Percentiles rank a stretch among this genome's conserved stretches.
Evolutionary conservation across 768 basidiomycete genomes (phyloP).

Genomic region (Ramaria rubella): DNA sequence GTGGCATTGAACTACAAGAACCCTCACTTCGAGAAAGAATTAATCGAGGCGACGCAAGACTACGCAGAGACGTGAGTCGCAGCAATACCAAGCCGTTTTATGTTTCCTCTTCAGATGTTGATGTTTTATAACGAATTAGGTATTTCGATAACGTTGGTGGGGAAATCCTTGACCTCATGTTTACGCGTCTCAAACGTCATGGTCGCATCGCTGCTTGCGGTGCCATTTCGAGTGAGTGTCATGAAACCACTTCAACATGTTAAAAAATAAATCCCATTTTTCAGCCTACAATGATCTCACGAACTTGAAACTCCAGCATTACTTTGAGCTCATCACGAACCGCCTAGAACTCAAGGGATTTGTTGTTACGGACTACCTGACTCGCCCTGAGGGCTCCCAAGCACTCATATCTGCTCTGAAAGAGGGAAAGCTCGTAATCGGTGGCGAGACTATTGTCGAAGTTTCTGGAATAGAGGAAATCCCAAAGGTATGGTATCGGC

Average conservation of each 20-base stretch:
- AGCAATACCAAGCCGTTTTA: no score
- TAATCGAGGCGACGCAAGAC: conserved; percentile 3
- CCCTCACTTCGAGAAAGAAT: conserved; percentile 7
- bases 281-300: background rate
- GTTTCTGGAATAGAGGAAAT: background rate
- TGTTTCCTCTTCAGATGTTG: background rate
- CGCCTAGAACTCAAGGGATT: background rate
- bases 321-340: background rate
- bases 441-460: background rate
- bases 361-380: background rate
- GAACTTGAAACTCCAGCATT: background rate
- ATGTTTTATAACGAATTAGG: background rate
- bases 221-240: conserved; percentile 17
- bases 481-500: background rate
- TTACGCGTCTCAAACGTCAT: conserved; percentile 31
- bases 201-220: conserved; percentile 32
- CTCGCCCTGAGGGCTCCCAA: background rate
- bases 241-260: background rate
- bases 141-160: conserved; percentile 32
- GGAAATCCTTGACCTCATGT: conserved; percentile 33
- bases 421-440: background rate
- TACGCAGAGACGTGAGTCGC: background rate
- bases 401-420: background rate
- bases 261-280: background rate
- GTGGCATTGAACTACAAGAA: conserved; percentile 10